Percentiles rank a stretch among this genome's conserved stretches.
phyloP scores from a whole-genome alignment of 1,139 yeast genomes.

The Pichia sp. region DNA sequence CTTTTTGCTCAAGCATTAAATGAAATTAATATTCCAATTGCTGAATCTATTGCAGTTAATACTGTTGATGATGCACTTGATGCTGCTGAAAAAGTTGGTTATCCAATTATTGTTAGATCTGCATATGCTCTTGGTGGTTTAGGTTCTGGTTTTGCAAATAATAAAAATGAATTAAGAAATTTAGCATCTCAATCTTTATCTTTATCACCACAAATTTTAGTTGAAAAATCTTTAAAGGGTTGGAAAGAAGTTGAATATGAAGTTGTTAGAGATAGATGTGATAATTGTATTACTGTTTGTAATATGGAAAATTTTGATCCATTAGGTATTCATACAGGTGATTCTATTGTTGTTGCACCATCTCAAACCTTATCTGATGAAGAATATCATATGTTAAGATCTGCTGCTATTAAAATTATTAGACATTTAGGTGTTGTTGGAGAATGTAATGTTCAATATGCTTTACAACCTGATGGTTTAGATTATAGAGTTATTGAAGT shows the following conservation, averaged over 20 bases:
- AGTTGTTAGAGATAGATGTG: constrained; percentile 94
- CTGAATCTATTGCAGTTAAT: constrained; percentile 92
- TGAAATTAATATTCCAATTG: constrained; percentile 91
- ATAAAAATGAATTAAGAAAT: constrained; percentile 74
- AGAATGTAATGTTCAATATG: constrained; percentile 97
- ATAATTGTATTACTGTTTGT: constrained; percentile 97
- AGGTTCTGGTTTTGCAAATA: constrained; percentile 94
- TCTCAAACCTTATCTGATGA: constrained; percentile 95
- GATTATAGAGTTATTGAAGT: constrained; percentile 97
- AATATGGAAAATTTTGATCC: constrained; percentile 99
- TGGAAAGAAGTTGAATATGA: constrained; percentile 99
- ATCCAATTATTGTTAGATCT: constrained; percentile 95
- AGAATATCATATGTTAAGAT: constrained; percentile 95
- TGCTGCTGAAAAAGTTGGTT: constrained; percentile 84
- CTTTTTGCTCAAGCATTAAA: constrained; percentile 89
- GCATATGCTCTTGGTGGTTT: constrained; percentile 97
- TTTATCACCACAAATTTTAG: constrained; percentile 88
- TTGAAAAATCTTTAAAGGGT: constrained; percentile 94
- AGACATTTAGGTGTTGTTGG: constrained; percentile 98
- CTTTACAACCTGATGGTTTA: constrained; percentile 89
- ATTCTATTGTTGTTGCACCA: constrained; percentile 97
- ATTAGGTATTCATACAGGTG: constrained; percentile 97
- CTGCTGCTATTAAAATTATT: constrained; percentile 94
- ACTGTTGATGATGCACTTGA: constrained; percentile 85
- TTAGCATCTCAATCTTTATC: constrained; percentile 86